Evolutionary conservation across 306 rosid genomes (phyloP).

Genomic region (Citrullus colocynthis): DNA sequence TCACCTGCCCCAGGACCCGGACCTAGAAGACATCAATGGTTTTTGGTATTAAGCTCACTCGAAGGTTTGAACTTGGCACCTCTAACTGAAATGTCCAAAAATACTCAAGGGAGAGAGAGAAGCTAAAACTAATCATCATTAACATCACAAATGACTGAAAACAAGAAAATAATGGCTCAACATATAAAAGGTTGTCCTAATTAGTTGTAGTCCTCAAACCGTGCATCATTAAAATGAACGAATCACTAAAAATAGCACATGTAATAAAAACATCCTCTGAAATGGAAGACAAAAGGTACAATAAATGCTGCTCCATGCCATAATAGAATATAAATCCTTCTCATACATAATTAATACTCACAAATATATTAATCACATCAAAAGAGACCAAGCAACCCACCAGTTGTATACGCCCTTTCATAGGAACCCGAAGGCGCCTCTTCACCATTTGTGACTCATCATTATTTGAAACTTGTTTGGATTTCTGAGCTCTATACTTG

Average conservation of each 20-base stretch:
- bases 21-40: too few relatives aligned
- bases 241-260: background rate
- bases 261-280: background rate
- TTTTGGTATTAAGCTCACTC: too few relatives aligned
- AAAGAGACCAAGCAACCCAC: constrained; percentile 23
- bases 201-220: background rate
- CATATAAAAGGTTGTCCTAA: background rate
- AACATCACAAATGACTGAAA: background rate
- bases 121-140: background rate
- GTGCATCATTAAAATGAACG: background rate
- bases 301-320: background rate
- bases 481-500: constrained; percentile 40
- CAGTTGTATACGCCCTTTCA: constrained; percentile 95
- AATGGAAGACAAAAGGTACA: background rate
- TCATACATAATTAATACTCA: background rate
- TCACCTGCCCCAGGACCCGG: background rate
- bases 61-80: too few relatives aligned
- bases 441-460: constrained; percentile 58
- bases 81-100: too few relatives aligned
- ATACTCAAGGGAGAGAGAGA: too few relatives aligned
- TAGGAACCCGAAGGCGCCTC: constrained; percentile 78
- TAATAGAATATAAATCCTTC: background rate
- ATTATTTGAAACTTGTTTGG: constrained; percentile 36
- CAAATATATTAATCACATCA: constrained; percentile 11
- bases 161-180: background rate